Conservation (phyloP, 495 filamentous ascomycete species). For the Peziza echinospora region DNA sequence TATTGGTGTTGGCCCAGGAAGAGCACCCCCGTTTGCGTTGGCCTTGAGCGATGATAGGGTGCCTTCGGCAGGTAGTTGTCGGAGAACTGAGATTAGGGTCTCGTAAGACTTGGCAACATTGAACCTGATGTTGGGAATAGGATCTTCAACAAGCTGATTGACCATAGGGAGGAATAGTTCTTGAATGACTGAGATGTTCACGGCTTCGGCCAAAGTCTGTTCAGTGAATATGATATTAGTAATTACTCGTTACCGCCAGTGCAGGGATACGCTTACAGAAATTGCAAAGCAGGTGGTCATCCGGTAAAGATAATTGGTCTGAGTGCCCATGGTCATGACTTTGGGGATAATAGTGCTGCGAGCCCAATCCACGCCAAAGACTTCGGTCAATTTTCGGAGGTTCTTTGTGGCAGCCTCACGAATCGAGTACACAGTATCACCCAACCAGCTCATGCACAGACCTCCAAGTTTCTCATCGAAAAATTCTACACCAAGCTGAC, state of each 20-base stretch:
- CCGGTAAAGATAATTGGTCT: slow-evolving; percentile 95
- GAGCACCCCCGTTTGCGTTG: neutral
- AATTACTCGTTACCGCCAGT: too few relatives aligned
- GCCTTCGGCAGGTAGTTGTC: slow-evolving; percentile 67
- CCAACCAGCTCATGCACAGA: slow-evolving; percentile 98
- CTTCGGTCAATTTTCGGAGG: slow-evolving; percentile 91
- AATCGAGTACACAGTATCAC: slow-evolving; percentile 96
- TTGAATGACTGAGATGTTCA: slow-evolving; percentile 77
- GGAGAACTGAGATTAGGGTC: slow-evolving; percentile 68
- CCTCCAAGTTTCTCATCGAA: slow-evolving; percentile 92
- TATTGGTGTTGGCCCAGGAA: slow-evolving; percentile 38
- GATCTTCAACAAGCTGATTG: slow-evolving; percentile 73
- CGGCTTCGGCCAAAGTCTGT: slow-evolving; percentile 80
- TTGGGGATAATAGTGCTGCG: slow-evolving; percentile 92
- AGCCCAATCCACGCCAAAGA: slow-evolving; percentile 97
- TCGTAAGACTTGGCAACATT: slow-evolving; percentile 96
- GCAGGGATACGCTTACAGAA: slow-evolving; percentile 41
- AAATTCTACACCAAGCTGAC: slow-evolving; percentile 89
- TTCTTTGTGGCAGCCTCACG: slow-evolving; percentile 93
- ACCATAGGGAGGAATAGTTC: slow-evolving; percentile 88
- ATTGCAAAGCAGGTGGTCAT: slow-evolving; percentile 99
- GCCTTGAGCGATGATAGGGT: slow-evolving; percentile 61
- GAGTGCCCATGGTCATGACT: slow-evolving; percentile 91
- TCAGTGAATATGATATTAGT: too few relatives aligned
- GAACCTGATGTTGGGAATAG: slow-evolving; percentile 97